phyloP scores from a whole-genome alignment of 108 stramenopile species.

The Craspedostauros australis region DNA sequence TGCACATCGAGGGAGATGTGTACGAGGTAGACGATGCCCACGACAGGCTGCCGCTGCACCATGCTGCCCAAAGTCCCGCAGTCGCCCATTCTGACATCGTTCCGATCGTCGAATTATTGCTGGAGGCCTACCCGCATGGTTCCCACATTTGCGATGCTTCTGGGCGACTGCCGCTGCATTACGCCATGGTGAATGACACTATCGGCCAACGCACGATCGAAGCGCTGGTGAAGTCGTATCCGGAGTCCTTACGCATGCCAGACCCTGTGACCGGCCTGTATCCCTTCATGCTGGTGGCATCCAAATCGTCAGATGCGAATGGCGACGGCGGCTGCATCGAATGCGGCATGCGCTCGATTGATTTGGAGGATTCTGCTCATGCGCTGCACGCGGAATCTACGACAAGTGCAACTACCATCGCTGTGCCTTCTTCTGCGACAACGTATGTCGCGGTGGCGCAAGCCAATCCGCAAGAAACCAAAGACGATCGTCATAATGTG shows the following conservation, averaged over 20 bases:
- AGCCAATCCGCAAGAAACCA: too few relatives aligned
- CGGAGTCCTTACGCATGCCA: slow-evolving; percentile 11
- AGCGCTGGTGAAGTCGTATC: slow-evolving; percentile 8
- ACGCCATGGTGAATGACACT: slow-evolving; percentile 13
- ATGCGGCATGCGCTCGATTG: too few relatives aligned
- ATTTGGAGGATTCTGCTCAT: too few relatives aligned
- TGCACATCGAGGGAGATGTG: slow-evolving; percentile 1
- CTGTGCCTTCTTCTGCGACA: too few relatives aligned
- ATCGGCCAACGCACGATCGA: neutral
- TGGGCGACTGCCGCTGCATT: slow-evolving; percentile 26
- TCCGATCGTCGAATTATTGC: slow-evolving; percentile 5
- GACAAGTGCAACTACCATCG: too few relatives aligned
- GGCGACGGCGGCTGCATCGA: neutral
- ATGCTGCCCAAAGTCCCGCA: slow-evolving; percentile 8
- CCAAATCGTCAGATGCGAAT: too few relatives aligned
- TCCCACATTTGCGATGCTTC: slow-evolving; percentile 5
- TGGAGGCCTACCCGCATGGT: slow-evolving; percentile 3
- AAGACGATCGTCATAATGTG: too few relatives aligned
- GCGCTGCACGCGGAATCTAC: too few relatives aligned
- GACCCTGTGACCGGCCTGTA: slow-evolving; percentile 24
- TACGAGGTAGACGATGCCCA: slow-evolving; percentile 12
- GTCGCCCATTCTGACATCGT: slow-evolving; percentile 6
- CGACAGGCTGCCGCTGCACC: slow-evolving; percentile 16
- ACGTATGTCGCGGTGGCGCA: too few relatives aligned
- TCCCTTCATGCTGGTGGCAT: slow-evolving; percentile 20